Evolutionary conservation across 108 stramenopile species (phyloP).

Genomic region (Nitzschia palea): DNA sequence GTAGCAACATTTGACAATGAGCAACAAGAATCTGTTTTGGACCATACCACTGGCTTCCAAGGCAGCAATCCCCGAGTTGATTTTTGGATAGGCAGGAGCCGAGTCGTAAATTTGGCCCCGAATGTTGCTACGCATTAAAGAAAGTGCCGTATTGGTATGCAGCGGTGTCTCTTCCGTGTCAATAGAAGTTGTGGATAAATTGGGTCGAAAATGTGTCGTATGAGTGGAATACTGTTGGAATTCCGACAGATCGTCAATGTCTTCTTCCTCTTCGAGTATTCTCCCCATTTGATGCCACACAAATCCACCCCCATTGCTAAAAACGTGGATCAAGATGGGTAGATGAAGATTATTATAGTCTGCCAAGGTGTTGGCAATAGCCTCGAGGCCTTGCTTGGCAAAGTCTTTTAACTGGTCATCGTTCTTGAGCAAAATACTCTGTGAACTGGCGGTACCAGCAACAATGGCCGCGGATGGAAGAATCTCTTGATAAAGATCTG

Average conservation of each 20-base stretch:
- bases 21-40: not conserved
- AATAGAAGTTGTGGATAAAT: not conserved
- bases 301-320: conserved; percentile 18
- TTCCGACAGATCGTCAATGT: too few species aligned
- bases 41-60: conserved; percentile 10
- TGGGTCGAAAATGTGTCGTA: not conserved
- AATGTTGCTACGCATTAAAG: conserved; percentile 1
- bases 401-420: not conserved
- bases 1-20: not conserved
- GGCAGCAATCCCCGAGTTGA: conserved; percentile 9
- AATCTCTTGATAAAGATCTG: not conserved
- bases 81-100: conserved; percentile 10
- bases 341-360: conserved; percentile 5
- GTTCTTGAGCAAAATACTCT: not conserved
- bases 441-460: conserved; percentile 8
- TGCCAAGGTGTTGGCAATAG: not conserved
- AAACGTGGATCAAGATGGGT: conserved; percentile 7
- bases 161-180: not conserved
- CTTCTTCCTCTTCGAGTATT: conserved; percentile 2
- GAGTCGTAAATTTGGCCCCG: conserved; percentile 12
- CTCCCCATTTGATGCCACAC: conserved; percentile 13
- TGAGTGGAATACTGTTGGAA: not conserved
- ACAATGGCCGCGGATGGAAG: conserved; percentile 12
- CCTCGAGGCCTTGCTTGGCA: not conserved
- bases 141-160: not conserved